Conservation (phyloP, 2,329 filamentous ascomycete genomes). For the Fusarium armeniacum region DNA sequence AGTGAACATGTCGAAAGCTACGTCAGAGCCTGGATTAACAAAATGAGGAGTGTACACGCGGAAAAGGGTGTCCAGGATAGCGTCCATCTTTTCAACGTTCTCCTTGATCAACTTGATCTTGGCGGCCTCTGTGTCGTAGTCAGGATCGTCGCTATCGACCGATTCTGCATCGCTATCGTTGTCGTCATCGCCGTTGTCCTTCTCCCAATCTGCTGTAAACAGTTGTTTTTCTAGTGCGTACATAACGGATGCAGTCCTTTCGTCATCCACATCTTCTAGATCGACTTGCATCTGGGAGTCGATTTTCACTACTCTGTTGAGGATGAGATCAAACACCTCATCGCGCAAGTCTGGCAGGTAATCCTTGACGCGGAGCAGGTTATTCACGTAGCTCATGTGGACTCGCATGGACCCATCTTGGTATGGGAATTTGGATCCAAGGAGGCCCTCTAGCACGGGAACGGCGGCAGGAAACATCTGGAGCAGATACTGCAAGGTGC, state of each 20-base stretch:
- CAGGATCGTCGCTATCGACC: slow-evolving; percentile 76
- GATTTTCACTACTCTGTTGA: slow-evolving; percentile 90
- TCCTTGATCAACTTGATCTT: slow-evolving; percentile 80
- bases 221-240: slow-evolving; percentile 59
- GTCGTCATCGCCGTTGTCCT: slow-evolving; percentile 64
- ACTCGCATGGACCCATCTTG: slow-evolving; percentile 80
- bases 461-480: slow-evolving; percentile 85
- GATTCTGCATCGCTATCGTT: slow-evolving; percentile 79
- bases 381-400: slow-evolving; percentile 91
- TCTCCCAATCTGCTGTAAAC: slow-evolving; percentile 58
- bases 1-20: slow-evolving; percentile 80
- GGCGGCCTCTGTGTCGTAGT: slow-evolving; percentile 72
- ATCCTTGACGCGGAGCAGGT: slow-evolving; percentile 81
- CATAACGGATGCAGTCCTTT: slow-evolving; percentile 81
- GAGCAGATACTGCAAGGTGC: slow-evolving; percentile 80
- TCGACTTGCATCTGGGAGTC: slow-evolving; percentile 96
- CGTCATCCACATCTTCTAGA: slow-evolving; percentile 92
- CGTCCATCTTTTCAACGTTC: slow-evolving; percentile 91
- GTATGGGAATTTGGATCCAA: slow-evolving; percentile 80
- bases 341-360: slow-evolving; percentile 84
- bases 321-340: slow-evolving; percentile 85
- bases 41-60: slow-evolving; percentile 83
- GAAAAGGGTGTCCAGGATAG: slow-evolving; percentile 90
- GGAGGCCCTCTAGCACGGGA: slow-evolving; percentile 74
- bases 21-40: slow-evolving; percentile 74